phyloP scores from a whole-genome alignment of 352 stramenopile species.

The Pythium aphanidermatum region DNA sequence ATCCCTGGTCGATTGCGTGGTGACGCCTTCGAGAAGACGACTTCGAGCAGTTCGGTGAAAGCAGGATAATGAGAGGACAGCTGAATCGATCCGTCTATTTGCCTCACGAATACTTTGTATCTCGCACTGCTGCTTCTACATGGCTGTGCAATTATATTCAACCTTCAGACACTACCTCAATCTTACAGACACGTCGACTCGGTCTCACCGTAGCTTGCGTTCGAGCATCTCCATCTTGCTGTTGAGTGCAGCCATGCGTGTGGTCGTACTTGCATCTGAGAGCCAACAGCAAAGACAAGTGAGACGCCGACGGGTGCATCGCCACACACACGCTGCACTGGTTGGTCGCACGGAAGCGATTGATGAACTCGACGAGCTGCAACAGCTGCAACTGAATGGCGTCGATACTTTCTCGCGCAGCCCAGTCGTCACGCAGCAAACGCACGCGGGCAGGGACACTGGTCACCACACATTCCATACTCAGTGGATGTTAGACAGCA shows the following conservation, averaged over 20 bases:
- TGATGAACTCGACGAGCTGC: slow-evolving; percentile 55
- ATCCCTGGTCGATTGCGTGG: slow-evolving; percentile 27
- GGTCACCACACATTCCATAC: background rate
- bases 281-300: background rate
- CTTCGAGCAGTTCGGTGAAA: no score
- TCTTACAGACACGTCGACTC: no score
- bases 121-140: slow-evolving; percentile 6
- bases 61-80: no score
- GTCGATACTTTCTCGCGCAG: slow-evolving; percentile 36
- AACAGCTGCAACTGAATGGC: slow-evolving; percentile 44
- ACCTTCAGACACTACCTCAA: no score
- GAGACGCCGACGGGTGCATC: background rate
- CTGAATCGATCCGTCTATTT: background rate
- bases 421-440: slow-evolving; percentile 47
- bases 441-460: slow-evolving; percentile 14
- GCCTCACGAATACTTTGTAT: background rate
- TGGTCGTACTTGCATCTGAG: slow-evolving; percentile 37
- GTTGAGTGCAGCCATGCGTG: slow-evolving; percentile 29
- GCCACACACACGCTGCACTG: background rate
- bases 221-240: slow-evolving; percentile 41
- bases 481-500: background rate
- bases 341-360: slow-evolving; percentile 54
- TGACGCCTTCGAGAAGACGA: no score
- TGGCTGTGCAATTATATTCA: slow-evolving; percentile 1
- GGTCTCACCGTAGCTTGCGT: slow-evolving; percentile 31